Percentiles rank a stretch among this genome's conserved stretches.
Conservation (phyloP, 2,329 filamentous ascomycete species). For the Myriosclerotinia duriaeana region DNA sequence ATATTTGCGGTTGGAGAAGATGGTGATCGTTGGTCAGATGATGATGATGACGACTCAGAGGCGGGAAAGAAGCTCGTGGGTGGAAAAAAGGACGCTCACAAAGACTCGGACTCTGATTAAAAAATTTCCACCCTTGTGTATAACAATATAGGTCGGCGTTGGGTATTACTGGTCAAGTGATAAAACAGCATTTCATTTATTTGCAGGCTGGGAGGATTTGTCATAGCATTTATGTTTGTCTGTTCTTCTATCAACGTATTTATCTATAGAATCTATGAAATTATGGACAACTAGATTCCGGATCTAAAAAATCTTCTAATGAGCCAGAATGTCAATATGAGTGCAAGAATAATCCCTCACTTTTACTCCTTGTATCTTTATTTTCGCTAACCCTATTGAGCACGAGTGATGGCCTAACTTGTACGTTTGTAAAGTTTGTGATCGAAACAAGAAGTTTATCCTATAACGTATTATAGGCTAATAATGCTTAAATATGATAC, state of each 20-base stretch:
- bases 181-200: slow-evolving; percentile 10
- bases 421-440: no score
- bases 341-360: neutral
- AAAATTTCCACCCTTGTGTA: slow-evolving; percentile 24
- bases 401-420: neutral
- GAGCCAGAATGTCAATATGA: neutral
- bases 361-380: neutral
- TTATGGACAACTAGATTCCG: neutral
- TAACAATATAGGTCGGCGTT: slow-evolving; percentile 25
- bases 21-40: slow-evolving; percentile 76
- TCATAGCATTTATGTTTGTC: neutral
- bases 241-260: slow-evolving; percentile 11
- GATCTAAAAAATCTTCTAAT: neutral
- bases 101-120: slow-evolving; percentile 15
- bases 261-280: slow-evolving; percentile 19
- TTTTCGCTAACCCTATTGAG: neutral
- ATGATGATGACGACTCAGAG: slow-evolving; percentile 63
- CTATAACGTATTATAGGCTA: no score
- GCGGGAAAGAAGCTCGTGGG: slow-evolving; percentile 49
- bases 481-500: no score
- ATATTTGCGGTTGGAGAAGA: slow-evolving; percentile 93
- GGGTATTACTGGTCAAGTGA: slow-evolving; percentile 15
- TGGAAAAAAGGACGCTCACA: slow-evolving; percentile 23
- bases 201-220: neutral
- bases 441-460: no score